Conservation (phyloP, 1,139 yeast genomes). For the Candida sp. region DNA sequence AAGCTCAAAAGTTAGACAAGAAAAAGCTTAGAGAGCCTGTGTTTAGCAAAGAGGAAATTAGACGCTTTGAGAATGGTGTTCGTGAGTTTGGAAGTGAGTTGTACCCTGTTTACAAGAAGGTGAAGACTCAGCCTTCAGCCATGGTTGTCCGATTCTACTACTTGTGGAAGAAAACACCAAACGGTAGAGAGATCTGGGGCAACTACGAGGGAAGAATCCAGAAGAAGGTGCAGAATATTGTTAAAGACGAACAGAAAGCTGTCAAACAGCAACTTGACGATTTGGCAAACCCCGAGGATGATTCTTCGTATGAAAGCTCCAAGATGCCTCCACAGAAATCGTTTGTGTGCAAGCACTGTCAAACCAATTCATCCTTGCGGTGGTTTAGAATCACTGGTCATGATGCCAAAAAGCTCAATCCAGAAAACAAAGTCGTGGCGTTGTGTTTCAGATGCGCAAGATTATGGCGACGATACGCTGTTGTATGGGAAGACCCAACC, state of each 20-base stretch:
- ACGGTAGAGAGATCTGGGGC: constrained; percentile 84
- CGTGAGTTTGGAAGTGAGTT: constrained; percentile 78
- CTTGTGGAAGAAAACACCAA: constrained; percentile 86
- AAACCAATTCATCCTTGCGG: constrained; percentile 52
- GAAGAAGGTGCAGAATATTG: constrained; percentile 48
- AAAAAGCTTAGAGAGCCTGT: constrained; percentile 75
- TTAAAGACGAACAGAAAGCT: constrained; percentile 27
- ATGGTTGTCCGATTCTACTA: constrained; percentile 88
- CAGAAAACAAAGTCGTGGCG: constrained; percentile 45
- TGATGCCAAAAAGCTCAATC: constrained; percentile 36
- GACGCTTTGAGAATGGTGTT: constrained; percentile 78
- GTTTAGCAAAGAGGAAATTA: constrained; percentile 63
- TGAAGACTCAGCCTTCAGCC: constrained; percentile 69
- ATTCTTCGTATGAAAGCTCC: constrained; percentile 64
- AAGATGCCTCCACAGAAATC: constrained; percentile 43
- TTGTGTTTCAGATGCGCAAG: constrained; percentile 88
- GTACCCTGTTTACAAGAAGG: constrained; percentile 71
- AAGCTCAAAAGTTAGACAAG: constrained; percentile 51
- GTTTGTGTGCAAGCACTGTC: constrained; percentile 70
- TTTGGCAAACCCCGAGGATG: constrained; percentile 70
- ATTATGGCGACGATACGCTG: constrained; percentile 91
- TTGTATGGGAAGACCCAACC: constrained; percentile 84
- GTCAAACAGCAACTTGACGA: constrained; percentile 29
- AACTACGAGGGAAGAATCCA: constrained; percentile 74
- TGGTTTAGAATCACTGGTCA: constrained; percentile 81